Evolutionary conservation across 352 stramenopile genomes (phyloP), one percentile per base, ranked within the genome.

Genomic region (Pythium plurisporium): DNA sequence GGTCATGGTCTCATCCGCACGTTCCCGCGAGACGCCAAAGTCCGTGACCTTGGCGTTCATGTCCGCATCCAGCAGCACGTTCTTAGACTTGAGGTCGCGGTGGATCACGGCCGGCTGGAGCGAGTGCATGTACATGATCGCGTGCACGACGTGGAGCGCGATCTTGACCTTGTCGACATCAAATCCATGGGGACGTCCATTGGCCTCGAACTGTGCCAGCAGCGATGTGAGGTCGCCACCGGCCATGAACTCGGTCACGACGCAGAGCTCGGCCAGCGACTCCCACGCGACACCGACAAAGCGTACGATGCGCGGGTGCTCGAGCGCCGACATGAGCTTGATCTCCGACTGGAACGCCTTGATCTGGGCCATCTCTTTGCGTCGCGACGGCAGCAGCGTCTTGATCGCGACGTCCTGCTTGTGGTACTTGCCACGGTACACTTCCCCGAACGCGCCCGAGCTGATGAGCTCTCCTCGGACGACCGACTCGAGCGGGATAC

Each of bases 211-310:
- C 14, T 6, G n/a, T 25, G 23, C 31, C 11, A 74, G 42, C 23
- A 67, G 37, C 17, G 31, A 45, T 6, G 55, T 47, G 41, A 56
- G 41, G 8, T 60, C 66, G 43, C 43, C 72, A 33, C 50, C 64
- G 46, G 62, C 66, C 67, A 76, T 69, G 22, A 67, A 70, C 49
- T 73, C 66, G 19, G 50, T 59, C 41, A 73, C 37, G 31, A 74
- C 63, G 33, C 67, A 76, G 30, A 87, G 46, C 29, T 87, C 76
- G 26, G 57, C 49, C 12, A 81, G 59, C 20, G 72, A 79, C 17
- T 67, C 65, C 72, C 76, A 87, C 17, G 76, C 72, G 17, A 84
- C 75, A 17, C 74, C 74, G 14, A 82, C 17, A 36, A 82, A 78
- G 5, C 57, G 64, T 22, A 87, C 70, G 7, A 87, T 70, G 11